phyloP scores from a whole-genome alignment of 2,329 filamentous ascomycete species.

The Pseudogymnoascus sp. region DNA sequence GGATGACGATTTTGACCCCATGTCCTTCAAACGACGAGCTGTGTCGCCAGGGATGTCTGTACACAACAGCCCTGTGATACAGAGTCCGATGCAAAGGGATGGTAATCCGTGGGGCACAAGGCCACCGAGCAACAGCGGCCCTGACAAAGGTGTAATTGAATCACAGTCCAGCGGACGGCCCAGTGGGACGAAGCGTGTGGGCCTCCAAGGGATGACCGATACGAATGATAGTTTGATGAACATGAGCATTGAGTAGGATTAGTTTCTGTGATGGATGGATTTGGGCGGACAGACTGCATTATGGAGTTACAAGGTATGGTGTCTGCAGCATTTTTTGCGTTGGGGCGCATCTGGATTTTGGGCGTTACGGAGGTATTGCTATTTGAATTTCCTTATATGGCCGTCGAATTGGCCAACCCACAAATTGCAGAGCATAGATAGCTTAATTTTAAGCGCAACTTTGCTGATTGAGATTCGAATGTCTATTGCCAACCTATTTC shows the following conservation, averaged over 20 bases:
- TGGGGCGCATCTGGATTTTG: neutral
- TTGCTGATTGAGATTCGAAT: neutral
- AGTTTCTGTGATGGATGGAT: neutral
- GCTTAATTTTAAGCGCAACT: neutral
- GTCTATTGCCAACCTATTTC: neutral
- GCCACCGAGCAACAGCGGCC: constrained; percentile 51
- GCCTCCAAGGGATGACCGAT: constrained; percentile 88
- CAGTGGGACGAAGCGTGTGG: constrained; percentile 46
- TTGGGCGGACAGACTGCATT: neutral
- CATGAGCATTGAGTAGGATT: constrained; percentile 80
- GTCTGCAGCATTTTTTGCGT: neutral
- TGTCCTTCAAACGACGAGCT: constrained; percentile 81
- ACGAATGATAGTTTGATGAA: constrained; percentile 94
- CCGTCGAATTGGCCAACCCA: neutral
- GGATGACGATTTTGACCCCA: constrained; percentile 84
- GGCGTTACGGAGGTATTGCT: neutral
- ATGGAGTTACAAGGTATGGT: constrained; percentile 1
- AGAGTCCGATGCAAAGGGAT: constrained; percentile 73
- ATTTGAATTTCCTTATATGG: neutral
- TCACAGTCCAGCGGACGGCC: constrained; percentile 28
- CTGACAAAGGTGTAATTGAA: constrained; percentile 43
- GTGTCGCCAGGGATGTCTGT: constrained; percentile 87
- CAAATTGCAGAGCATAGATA: neutral
- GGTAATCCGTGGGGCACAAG: constrained; percentile 64
- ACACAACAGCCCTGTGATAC: constrained; percentile 81